Evolutionary conservation across 2,329 filamentous ascomycete genomes (phyloP), one percentile per base, ranked within the genome.

Genomic region (Hymenoscyphus fraxineus): DNA sequence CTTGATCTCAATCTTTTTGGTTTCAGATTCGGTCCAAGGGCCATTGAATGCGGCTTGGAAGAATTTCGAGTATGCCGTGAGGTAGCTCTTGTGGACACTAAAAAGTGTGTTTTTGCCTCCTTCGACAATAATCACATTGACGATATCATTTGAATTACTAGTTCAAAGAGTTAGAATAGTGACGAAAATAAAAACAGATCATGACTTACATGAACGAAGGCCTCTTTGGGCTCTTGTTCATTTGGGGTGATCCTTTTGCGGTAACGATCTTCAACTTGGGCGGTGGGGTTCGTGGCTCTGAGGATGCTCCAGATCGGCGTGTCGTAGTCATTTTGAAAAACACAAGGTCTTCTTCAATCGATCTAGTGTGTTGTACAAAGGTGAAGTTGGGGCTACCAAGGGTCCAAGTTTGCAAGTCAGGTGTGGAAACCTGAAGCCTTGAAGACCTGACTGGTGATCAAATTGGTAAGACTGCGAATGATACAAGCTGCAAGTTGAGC

Each of bases 41-140:
- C 62, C 61, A 4, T 61, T 56, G 6, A 67, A 59, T 3, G 67
- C 60, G 3, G 62, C 60, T 10, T 59, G 44, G 39, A 70, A 69
- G 38, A 59, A 70, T 0, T 63, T 19, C 6, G 65, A 70, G 16
- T 58, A 61, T 19, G 56, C 15, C 32, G 41, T 64, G 1, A 70
- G 13, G 5, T 65, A 58, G 0, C 61, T 22, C 15, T 66, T 63
- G 40, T 71, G 65, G 27, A 68, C 59, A 6, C 35, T 19, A n/a
- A 61, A 55, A n/a, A 10, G 9, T 2, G 22, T 55, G n/a, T 10
- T 31, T 2, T 44, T 58, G 13, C 56, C 54, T 51, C 19, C 22
- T 41, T 58, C 2, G 22, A 1, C 41, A 15, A 62, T 54, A 19
- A 31, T 16, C 1, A 62, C 19, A 10, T 51, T 62, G 10, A 58